phyloP scores from a whole-genome alignment of 2,329 filamentous ascomycete genomes.

The Trichoderma pleuroti region DNA sequence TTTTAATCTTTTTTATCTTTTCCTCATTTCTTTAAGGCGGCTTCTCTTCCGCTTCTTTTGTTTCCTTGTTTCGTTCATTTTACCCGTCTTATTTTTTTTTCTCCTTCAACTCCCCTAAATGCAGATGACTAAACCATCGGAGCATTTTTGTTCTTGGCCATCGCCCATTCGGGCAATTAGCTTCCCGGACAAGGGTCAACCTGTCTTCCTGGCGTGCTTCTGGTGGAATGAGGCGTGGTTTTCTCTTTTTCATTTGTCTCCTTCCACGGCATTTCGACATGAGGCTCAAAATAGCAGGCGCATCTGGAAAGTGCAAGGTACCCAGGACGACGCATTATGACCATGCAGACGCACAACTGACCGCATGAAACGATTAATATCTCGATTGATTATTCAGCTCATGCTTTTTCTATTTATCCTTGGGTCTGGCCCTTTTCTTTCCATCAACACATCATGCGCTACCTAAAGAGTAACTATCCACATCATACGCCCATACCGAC shows the following conservation, averaged over 20 bases:
- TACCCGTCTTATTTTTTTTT: background rate
- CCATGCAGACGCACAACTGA: background rate
- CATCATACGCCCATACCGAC: background rate
- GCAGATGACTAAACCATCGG: background rate
- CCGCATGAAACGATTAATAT: background rate
- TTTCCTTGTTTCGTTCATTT: background rate
- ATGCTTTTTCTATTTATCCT: background rate
- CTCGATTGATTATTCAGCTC: background rate
- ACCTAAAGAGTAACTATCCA: background rate
- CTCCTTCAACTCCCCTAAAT: background rate
- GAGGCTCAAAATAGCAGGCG: background rate
- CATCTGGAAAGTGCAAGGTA: background rate
- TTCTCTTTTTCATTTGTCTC: background rate
- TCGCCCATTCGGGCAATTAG: background rate
- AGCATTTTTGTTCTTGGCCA: background rate
- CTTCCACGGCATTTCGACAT: background rate
- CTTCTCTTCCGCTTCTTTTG: background rate
- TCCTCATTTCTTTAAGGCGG: background rate
- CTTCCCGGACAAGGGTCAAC: background rate
- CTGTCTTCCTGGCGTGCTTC: background rate
- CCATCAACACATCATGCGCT: background rate
- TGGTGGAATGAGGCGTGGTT: background rate
- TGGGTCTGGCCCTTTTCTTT: background rate
- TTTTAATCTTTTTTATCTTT: background rate
- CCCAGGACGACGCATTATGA: too few relatives aligned